Percentiles rank a stretch among this genome's conserved stretches.
Evolutionary conservation across 495 filamentous ascomycete species (phyloP).

Genomic region (Penicillium robsamsonii): DNA sequence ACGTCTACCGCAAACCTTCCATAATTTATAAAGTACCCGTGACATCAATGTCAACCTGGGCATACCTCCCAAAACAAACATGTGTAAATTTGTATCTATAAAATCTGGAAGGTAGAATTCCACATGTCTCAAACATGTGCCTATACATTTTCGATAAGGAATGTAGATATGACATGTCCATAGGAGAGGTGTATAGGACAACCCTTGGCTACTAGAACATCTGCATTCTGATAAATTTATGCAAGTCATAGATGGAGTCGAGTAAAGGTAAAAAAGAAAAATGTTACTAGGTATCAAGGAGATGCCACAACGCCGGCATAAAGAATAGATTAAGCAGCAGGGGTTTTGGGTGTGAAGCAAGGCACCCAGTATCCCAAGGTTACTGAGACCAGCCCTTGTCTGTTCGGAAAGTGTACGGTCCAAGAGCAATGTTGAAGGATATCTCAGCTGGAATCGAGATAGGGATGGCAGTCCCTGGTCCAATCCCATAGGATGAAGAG

Average conservation of each 20-base stretch:
- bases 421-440: neutral
- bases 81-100: conserved; percentile 12
- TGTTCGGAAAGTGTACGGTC: neutral
- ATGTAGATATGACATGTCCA: conserved; percentile 7
- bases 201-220: neutral
- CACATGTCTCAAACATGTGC: conserved; percentile 24
- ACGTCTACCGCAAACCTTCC: neutral
- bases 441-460: neutral
- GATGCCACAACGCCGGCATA: conserved; percentile 18
- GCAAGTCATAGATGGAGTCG: neutral
- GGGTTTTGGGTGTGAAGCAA: conserved; percentile 8
- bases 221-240: neutral
- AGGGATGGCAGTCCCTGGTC: neutral
- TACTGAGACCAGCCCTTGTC: conserved; percentile 10
- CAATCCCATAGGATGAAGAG: neutral
- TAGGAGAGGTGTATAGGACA: neutral
- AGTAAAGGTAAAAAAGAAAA: neutral
- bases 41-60: conserved; percentile 1
- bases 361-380: conserved; percentile 13
- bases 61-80: neutral
- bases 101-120: conserved; percentile 14
- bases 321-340: conserved; percentile 16
- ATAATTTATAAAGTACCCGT: conserved; percentile 2
- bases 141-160: conserved; percentile 1
- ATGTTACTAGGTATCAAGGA: conserved; percentile 29